Base-by-base conservation (phyloP, 2,329 filamentous ascomycete species). In the Aspergillus sp. region DNA sequence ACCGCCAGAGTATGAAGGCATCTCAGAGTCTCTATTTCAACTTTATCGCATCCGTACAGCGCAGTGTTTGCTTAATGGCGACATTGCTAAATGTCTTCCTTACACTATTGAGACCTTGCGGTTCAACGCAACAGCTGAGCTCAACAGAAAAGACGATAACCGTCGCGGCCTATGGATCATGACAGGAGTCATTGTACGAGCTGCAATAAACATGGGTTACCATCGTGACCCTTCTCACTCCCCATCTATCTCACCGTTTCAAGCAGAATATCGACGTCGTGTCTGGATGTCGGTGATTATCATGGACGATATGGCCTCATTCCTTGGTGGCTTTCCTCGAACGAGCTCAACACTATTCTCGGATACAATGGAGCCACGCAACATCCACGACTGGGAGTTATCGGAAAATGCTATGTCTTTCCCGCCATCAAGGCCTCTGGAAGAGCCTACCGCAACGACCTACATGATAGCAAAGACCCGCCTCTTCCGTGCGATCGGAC, bases 121-220 rank as follows among this genome's bases (percentile, higher is more conserved):
- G 15, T 55, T 60, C 44, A 60, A 60, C 15, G 58, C 58, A 1
- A 62, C 61, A 3, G 61, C 54, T 2, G 61, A 62, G 17, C 58
- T 62, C 3, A 60, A 55, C 27, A 39, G 57, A 7, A 60, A 49
- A 11, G 58, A 60, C 19, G 61, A 62, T 10, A 62, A 54, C 30
- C 44, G 61, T 17, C 57, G 54, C 27, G 51, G 58, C 10, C 38
- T 60, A 3, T 62, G 61, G 61, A 60, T 62, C 11, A 60, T 62
- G 58, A 60, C 58, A 0, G 58, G 58, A 1, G 58, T 62, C 5
- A 50, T 62, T 13, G 54, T 62, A 7, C 54, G 58, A 3, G 54
- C 58, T 3, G 61, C 61, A 5, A 59, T 62, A 6, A 60, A 58
- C 32, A 62, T 62, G 61, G 61, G 61, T 11, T 62, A 62, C 10